These are phyloP conservation scores for Corylus avellana DNA, from an alignment of 306 rosid genomes.

Conservation along the genomic window DNA sequence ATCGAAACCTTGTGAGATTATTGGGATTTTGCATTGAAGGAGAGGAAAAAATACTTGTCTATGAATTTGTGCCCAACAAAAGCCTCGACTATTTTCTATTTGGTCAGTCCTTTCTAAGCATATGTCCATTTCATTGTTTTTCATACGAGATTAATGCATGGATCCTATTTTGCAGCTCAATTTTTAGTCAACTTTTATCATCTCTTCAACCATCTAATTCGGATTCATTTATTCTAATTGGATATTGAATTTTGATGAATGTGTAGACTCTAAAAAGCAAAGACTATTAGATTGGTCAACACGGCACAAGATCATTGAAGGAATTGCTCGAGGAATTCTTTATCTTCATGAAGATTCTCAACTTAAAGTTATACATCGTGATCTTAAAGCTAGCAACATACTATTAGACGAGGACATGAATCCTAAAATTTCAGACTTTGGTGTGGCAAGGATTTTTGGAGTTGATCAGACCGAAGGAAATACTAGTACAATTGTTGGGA, in stretches of 20 bases:
- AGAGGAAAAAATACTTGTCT: background rate
- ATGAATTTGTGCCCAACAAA: constrained; percentile 28
- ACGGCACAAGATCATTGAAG: constrained; percentile 37
- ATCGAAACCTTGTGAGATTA: background rate
- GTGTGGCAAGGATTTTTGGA: constrained; percentile 41
- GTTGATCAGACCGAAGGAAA: constrained; percentile 30
- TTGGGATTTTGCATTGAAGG: background rate
- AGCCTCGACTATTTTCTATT: background rate
- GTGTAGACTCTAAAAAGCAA: constrained; percentile 26
- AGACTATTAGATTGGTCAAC: constrained; percentile 38
- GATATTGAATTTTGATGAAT: background rate
- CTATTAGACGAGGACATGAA: constrained; percentile 37
- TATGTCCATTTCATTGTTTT: background rate
- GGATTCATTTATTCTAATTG: background rate
- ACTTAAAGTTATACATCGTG: constrained; percentile 44
- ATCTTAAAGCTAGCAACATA: constrained; percentile 47
- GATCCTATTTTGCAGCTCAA: too few species aligned
- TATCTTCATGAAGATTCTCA: constrained; percentile 57
- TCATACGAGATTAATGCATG: too few species aligned
- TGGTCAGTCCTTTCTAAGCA: background rate
- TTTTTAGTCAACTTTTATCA: too few species aligned
- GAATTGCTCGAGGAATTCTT: constrained; percentile 43
- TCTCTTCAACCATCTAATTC: too few species aligned
- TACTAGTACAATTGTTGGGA: constrained; percentile 42
- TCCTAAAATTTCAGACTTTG: constrained; percentile 52